Base-by-base conservation (phyloP, 306 rosid species). In the Phaseolus lunatus region DNA sequence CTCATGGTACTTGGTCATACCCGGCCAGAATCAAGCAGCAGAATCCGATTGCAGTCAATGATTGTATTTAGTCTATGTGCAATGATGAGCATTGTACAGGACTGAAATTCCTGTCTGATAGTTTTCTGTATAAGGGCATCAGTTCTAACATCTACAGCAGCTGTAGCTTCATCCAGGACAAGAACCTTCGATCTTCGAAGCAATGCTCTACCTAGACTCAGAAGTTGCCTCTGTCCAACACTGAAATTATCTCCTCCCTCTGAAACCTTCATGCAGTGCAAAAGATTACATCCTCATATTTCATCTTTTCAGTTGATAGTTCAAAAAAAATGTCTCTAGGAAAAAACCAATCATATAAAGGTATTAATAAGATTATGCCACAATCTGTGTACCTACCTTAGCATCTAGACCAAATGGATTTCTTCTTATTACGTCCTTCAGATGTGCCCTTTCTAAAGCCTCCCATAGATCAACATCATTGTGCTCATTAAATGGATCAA, bases 241-340 rank as follows among this genome's bases (percentile, higher is more conserved):
- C 97, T 94, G 85, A 89, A 94, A 76, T 94, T 94, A 67, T 94
- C 97, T 22, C 98, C 98, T 52, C 93, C 92, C 82, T 94, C 98
- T 0, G 83, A 88, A 41, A 92, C 96, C 98, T 94, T 87, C 20
- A 75, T 66, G 78, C 66, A 67, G 63, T 44, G 50, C 14, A 79
- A 72, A 69, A 78, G n/a, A 63, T 65, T 59, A 22, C 52, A 47
- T 68, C 62, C 52, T 57, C 61, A 64, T n/a, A 18, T 29, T 37
- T 71, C 22, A 26, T 37, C 24, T 35, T 72, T 35, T 19, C n/a
- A 66, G 72, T 43, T 15, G 47, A 75, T 43, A 49, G 43, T 53
- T 54, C 6, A 5, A 70, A 24, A 70, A 24, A 43, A 45, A 11
- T 18, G 0, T 9, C 65, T 24, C 35, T 8, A 14, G n/a, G 41